Base-by-base conservation (phyloP, 2,329 filamentous ascomycete species). In the Paracoccidioides brasiliensis region DNA sequence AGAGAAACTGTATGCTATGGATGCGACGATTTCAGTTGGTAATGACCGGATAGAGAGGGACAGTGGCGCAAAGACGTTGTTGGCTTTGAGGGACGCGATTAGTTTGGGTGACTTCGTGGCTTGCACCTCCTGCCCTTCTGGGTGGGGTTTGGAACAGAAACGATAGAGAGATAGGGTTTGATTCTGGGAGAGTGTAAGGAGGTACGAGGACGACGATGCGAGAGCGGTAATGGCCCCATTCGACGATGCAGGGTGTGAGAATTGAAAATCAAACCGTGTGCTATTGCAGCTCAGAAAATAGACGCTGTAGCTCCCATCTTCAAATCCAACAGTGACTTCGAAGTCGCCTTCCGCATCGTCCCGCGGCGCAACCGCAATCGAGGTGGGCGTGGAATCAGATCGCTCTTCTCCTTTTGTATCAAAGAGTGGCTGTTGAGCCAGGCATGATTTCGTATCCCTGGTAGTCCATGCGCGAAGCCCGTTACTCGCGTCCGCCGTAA, bases 1-100 rank as follows among this genome's bases (percentile, higher is more conserved):
- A 14, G 85, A 83, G 60, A 94, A 82, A 0, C 88, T 87, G 67
- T 95, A 96, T 0, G 88, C 90, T 57, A 96, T 86, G 0, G 88
- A 90, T 1, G 88, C 86, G n/a, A 89, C 80, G 15, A 88, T 80
- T 9, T 80, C 80, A 3, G 75, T 73, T 0, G 80, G 67, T 12
- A 81, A 81, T 32, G 77, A 79, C n/a, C 90, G 82, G 41, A 97
- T 80, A 0, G 88, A 91, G n/a, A 95, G 72, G 0, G 89, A 88
- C 8, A 94, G 74, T 1, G 90, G 90, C 2, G 85, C 80, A 64
- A 84, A 82, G 1, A 86, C 85, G 3, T 85, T 90, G 64, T 89
- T 84, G 9, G 90, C 94, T 65, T 83, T 84, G 22, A 96, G 78
- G 0, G 87, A 91, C 6, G 86, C 85, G 35, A 96, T 73, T 35